Conservation (phyloP, 371 early-diverging fungal genomes). For the Actinomortierella wolfii region DNA sequence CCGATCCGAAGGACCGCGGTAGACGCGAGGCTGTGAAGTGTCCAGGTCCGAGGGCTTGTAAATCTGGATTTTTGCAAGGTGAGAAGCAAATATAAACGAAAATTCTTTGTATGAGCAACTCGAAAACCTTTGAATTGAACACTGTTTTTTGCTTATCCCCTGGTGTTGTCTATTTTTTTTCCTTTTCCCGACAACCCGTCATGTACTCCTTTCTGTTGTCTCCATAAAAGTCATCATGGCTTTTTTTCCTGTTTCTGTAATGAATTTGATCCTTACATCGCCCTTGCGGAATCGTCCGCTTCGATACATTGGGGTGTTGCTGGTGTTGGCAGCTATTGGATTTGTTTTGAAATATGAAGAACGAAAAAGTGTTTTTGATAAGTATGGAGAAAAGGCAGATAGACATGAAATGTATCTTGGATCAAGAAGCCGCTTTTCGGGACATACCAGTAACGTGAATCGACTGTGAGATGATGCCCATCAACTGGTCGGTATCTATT, state of each 20-base stretch:
- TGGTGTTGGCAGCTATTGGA: conserved; percentile 8
- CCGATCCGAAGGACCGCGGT: conserved; percentile 12
- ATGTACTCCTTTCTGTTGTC: background rate
- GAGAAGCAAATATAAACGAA: background rate
- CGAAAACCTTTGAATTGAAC: background rate
- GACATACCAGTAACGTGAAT: conserved; percentile 21
- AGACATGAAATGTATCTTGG: too few species aligned
- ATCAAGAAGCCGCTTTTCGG: too few species aligned
- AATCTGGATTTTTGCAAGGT: conserved; percentile 12
- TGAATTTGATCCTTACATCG: conserved; percentile 20
- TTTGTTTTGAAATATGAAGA: conserved; percentile 7
- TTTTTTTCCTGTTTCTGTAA: background rate
- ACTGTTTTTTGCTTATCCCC: too few species aligned
- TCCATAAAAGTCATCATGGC: background rate
- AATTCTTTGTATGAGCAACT: background rate
- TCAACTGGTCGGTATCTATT: conserved; percentile 25
- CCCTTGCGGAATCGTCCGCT: conserved; percentile 33
- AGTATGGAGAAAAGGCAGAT: too few species aligned
- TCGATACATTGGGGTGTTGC: conserved; percentile 23
- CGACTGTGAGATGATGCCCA: conserved; percentile 27
- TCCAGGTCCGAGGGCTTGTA: conserved; percentile 40
- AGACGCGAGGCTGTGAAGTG: conserved; percentile 17
- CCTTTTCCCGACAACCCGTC: too few species aligned
- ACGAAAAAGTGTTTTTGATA: background rate
- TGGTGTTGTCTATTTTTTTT: too few species aligned